These are phyloP conservation scores for Neospermospora avenae DNA, from an alignment of 2,329 filamentous ascomycete species.

Conservation along the genomic window DNA sequence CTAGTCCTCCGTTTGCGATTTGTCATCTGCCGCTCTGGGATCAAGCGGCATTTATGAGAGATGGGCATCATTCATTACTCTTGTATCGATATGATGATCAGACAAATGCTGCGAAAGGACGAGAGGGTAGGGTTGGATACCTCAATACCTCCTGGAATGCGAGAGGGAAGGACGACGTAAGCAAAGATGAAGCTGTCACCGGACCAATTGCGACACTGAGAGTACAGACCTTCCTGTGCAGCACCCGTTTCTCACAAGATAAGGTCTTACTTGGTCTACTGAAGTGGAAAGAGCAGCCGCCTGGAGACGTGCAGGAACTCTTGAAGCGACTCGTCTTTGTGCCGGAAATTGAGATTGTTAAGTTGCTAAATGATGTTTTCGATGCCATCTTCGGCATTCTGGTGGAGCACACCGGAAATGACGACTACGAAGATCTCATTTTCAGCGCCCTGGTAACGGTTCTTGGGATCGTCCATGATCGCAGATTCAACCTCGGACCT, in stretches of 20 bases:
- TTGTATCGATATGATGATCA: constrained; percentile 91
- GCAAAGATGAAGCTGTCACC: constrained; percentile 69
- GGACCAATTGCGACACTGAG: constrained; percentile 77
- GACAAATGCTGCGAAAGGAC: constrained; percentile 65
- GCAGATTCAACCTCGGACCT: constrained; percentile 86
- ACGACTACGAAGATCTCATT: constrained; percentile 88
- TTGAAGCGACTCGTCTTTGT: constrained; percentile 87
- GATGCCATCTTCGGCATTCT: constrained; percentile 89
- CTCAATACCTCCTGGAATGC: constrained; percentile 78
- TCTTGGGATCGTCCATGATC: constrained; percentile 88
- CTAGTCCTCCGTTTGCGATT: constrained; percentile 84
- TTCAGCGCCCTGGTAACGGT: constrained; percentile 89
- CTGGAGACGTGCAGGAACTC: constrained; percentile 68
- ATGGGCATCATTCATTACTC: constrained; percentile 76
- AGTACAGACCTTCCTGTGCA: constrained; percentile 84
- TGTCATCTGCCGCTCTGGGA: constrained; percentile 95
- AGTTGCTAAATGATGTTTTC: constrained; percentile 84
- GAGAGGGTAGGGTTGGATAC: constrained; percentile 77
- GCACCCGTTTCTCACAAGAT: constrained; percentile 92
- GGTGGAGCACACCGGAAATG: constrained; percentile 85
- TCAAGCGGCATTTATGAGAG: constrained; percentile 80
- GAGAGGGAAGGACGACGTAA: constrained; percentile 60
- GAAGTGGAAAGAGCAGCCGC: constrained; percentile 76
- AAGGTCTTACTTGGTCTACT: constrained; percentile 78
- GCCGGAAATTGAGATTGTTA: constrained; percentile 95